phyloP scores from a whole-genome alignment of 2,329 filamentous ascomycete genomes.

The Pestalotiopsis sp. region DNA sequence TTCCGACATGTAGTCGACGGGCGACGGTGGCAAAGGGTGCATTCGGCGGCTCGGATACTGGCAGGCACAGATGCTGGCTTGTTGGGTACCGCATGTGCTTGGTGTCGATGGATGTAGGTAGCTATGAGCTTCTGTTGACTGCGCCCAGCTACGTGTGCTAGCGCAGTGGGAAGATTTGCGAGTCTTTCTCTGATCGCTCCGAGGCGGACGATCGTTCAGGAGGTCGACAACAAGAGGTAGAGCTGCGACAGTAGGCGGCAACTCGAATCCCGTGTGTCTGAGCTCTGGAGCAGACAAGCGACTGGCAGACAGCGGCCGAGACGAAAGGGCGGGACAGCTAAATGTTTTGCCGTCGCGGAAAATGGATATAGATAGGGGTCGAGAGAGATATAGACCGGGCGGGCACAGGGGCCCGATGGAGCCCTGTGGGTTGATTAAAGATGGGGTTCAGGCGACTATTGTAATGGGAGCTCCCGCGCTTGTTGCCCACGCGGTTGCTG shows the following conservation, averaged over 20 bases:
- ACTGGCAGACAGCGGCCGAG: neutral
- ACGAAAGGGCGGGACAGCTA: conserved; percentile 13
- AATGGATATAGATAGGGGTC: conserved; percentile 13
- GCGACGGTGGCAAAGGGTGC: neutral
- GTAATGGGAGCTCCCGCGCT: neutral
- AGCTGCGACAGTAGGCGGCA: neutral
- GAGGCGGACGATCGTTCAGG: neutral
- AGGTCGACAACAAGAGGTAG: neutral
- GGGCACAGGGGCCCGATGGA: conserved; percentile 2
- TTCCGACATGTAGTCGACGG: conserved; percentile 19
- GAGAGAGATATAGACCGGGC: conserved; percentile 10
- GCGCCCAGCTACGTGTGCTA: too few species aligned
- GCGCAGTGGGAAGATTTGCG: neutral
- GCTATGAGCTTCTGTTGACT: too few species aligned
- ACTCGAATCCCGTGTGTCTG: neutral
- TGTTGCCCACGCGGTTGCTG: neutral
- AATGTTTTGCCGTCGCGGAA: conserved; percentile 9
- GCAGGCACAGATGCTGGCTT: neutral
- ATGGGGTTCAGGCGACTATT: conserved; percentile 9
- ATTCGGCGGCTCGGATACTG: neutral
- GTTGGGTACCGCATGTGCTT: neutral
- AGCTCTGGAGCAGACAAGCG: neutral
- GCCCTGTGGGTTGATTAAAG: conserved; percentile 10
- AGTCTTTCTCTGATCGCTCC: neutral
- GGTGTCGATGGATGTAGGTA: too few species aligned